Conservation (phyloP, 345 rosid genomes). For the Arabidopsis suecica region DNA sequence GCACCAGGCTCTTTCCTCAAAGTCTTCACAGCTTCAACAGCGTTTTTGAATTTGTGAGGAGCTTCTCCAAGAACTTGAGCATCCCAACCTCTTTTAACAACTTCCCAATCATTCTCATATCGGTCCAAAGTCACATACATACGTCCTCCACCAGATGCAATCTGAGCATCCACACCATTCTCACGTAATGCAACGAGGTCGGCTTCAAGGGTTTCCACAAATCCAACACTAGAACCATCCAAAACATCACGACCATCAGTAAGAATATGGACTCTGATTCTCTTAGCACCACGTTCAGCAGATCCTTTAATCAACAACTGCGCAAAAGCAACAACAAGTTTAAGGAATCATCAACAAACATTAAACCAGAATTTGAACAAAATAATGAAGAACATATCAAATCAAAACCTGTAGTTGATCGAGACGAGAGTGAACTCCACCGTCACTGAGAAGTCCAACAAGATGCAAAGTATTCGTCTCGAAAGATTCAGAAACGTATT, state of each 20-base stretch:
- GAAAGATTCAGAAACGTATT: conserved; percentile 66
- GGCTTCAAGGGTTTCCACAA: conserved; percentile 80
- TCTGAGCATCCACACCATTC: conserved; percentile 85
- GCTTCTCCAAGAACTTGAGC: conserved; percentile 99
- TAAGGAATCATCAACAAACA: not conserved
- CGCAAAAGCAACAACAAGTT: conserved; percentile 13
- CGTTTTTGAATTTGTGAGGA: conserved; percentile 77
- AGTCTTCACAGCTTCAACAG: conserved; percentile 88
- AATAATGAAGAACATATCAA: not conserved
- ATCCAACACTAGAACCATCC: conserved; percentile 91
- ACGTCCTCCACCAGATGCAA: conserved; percentile 99
- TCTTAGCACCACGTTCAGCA: conserved; percentile 81
- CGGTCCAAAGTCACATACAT: conserved; percentile 98
- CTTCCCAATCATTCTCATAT: conserved; percentile 97
- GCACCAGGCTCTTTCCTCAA: conserved; percentile 72
- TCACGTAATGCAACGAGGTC: conserved; percentile 62
- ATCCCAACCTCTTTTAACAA: conserved; percentile 97
- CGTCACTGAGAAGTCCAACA: conserved; percentile 92
- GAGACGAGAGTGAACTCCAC: conserved; percentile 96
- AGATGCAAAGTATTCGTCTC: conserved; percentile 74
- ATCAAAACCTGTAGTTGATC: conserved; percentile 78
- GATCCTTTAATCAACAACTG: conserved; percentile 90
- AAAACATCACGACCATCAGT: conserved; percentile 98
- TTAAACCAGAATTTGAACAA: not conserved
- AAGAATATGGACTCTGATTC: conserved; percentile 87